These are phyloP conservation scores for Rhodofomes roseus DNA, from an alignment of 1,284 basidiomycete genomes.

Conservation along the genomic window DNA sequence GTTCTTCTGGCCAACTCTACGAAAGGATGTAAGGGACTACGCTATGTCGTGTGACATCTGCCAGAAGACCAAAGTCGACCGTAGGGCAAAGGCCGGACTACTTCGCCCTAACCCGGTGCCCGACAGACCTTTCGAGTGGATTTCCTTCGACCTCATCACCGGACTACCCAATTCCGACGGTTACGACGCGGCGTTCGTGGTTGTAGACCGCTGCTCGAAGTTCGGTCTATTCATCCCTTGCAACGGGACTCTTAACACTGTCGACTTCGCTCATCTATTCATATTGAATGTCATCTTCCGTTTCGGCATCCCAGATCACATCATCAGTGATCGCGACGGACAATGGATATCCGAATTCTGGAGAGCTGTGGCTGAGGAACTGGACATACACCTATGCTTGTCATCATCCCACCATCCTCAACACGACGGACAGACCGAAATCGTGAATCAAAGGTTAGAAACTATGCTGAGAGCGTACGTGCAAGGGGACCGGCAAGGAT, in stretches of 20 bases:
- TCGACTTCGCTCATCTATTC: conserved; percentile 21
- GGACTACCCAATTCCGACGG: conserved; percentile 27
- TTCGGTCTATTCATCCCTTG: conserved; percentile 33
- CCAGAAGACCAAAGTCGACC: too few species aligned
- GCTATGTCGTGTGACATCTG: conserved; percentile 28
- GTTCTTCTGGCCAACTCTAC: conserved; percentile 34
- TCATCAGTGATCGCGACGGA: too few species aligned
- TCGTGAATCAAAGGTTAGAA: conserved; percentile 17
- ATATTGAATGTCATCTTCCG: conserved; percentile 16
- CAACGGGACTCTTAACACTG: too few species aligned
- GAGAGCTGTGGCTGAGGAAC: conserved; percentile 7
- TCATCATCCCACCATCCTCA: conserved; percentile 19
- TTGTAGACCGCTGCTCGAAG: conserved; percentile 32
- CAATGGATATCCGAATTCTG: conserved; percentile 14
- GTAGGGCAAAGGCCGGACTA: too few species aligned
- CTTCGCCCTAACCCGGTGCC: too few species aligned
- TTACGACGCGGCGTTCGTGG: conserved; percentile 28
- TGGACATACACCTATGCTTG: too few species aligned
- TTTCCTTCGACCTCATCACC: conserved; percentile 31
- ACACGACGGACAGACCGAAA: conserved; percentile 19
- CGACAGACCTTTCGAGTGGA: too few species aligned
- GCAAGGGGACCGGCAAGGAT: not conserved
- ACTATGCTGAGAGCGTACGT: conserved; percentile 12
- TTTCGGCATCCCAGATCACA: conserved; percentile 14
- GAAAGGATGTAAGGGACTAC: conserved; percentile 17